Evolutionary conservation across 148 eudicot species (phyloP).

Genomic region (Silene latifolia): DNA sequence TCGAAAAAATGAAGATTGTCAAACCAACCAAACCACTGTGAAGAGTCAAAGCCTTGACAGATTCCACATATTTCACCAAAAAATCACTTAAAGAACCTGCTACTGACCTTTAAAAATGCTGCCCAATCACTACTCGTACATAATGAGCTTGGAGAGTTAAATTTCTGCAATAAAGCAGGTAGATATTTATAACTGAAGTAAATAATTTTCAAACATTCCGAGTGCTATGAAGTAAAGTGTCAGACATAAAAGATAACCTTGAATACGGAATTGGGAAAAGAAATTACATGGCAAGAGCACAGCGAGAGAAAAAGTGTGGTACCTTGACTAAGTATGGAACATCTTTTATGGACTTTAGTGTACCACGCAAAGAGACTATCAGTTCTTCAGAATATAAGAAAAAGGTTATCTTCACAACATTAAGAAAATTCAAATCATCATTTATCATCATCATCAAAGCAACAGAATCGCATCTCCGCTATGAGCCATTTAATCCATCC

Average conservation of each 20-base stretch:
- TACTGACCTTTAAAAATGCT: constrained; percentile 73
- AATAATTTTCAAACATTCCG: neutral
- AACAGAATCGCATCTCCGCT: neutral
- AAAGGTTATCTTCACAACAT: constrained; percentile 69
- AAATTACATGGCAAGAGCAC: constrained; percentile 6
- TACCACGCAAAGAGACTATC: constrained; percentile 69
- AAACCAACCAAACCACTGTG: neutral
- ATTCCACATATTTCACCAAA: neutral
- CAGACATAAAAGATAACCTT: neutral
- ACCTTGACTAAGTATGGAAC: constrained; percentile 87
- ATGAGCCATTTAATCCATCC: neutral
- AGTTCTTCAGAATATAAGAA: constrained; percentile 73
- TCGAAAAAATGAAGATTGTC: neutral
- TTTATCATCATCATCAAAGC: neutral
- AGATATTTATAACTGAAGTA: neutral
- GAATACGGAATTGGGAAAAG: constrained; percentile 2
- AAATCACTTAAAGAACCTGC: neutral
- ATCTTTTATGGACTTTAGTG: constrained; percentile 81
- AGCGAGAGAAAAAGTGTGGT: constrained; percentile 11
- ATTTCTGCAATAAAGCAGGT: constrained; percentile 50
- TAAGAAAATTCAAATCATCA: constrained; percentile 33
- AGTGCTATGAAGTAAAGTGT: neutral
- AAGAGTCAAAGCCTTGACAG: neutral
- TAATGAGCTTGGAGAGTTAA: constrained; percentile 89
- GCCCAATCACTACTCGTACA: constrained; percentile 90